phyloP scores from a whole-genome alignment of 228 moss, liverwort and hornwort genomes.

The Sphagnum magellanicum region DNA sequence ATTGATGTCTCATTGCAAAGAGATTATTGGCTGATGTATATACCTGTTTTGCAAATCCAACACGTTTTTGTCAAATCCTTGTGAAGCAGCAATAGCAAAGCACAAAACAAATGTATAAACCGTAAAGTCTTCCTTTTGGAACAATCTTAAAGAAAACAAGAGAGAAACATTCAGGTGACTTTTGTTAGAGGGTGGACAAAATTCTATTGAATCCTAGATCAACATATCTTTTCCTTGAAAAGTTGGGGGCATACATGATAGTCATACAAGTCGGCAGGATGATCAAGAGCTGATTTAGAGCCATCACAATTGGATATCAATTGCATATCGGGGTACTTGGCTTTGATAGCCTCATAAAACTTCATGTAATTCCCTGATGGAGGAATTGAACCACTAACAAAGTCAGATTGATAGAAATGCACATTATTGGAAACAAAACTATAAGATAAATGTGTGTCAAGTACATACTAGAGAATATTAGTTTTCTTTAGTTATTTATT shows the following conservation, averaged over 20 bases:
- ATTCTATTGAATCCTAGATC: neutral
- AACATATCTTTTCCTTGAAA: neutral
- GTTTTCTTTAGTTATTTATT: no score
- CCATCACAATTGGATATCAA: conserved; percentile 90
- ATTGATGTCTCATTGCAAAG: conserved; percentile 73
- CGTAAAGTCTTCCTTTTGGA: neutral
- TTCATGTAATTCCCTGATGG: conserved; percentile 62
- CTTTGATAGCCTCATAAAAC: conserved; percentile 82
- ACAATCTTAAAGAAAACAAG: no score
- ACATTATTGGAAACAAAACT: no score
- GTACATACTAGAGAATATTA: no score
- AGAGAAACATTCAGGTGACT: no score
- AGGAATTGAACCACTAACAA: neutral
- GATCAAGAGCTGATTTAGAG: conserved; percentile 46
- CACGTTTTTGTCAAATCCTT: no score
- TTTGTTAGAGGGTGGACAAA: no score
- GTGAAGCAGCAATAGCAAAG: no score
- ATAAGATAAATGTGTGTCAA: no score
- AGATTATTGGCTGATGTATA: conserved; percentile 75
- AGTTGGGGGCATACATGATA: conserved; percentile 55
- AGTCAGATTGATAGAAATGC: no score
- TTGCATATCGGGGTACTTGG: conserved; percentile 68
- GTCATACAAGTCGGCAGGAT: conserved; percentile 91
- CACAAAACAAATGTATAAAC: neutral
- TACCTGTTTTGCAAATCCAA: conserved; percentile 21